Base-by-base conservation (phyloP, 768 basidiomycete genomes). In the Mycena floridula region DNA sequence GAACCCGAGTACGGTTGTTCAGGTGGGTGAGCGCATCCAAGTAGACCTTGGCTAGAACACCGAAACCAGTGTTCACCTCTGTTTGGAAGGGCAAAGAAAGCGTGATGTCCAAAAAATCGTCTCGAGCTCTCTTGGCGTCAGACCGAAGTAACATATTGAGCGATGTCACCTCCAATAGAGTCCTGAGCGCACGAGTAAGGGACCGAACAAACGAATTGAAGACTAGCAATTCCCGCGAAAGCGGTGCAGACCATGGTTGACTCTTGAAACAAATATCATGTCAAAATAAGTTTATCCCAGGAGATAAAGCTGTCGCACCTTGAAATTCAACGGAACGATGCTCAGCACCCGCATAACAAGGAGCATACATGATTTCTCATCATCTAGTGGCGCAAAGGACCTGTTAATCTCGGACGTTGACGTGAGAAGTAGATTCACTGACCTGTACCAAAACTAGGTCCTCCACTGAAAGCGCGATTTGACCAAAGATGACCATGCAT, bases 161-260 rank as follows among this genome's bases (percentile, higher is more conserved):
- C 48, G 89, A 82, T 32, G 89, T 83, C 46, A 93, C 85, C 65
- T 99, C 96, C 50, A 96, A 66, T 53, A 98, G 72, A 46, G 87
- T 87, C 50, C 96, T 81, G 47, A 98, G 73, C 23, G 93, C 88
- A 47, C 93, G 85, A 45, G 91, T 88, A 49, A 98, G 71, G 41
- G 90, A 88, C 42, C 90, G 84, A 57, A 96, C 83, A 62, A 98
- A 98, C 39, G 93, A 92, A 72, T 99, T 99, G 78, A 98, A 99
- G 49, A 96, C 93, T 40, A 99, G 74, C 48, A 99, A 70, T 63
- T 98, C 95, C 49, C 96, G 87, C 54, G 95, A 97, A 40, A 99
- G 70, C 32, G 96, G 96, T 22, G 95, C 96, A 30, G 85, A 86
- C 96, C 96, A 99, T 52, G 88, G 80, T 62, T 85, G 86, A 26